A percentile compares a stretch with the other conserved stretches of the same genome.
Conservation (phyloP, 805 yeast genomes). For the Henningerozyma blattae region DNA sequence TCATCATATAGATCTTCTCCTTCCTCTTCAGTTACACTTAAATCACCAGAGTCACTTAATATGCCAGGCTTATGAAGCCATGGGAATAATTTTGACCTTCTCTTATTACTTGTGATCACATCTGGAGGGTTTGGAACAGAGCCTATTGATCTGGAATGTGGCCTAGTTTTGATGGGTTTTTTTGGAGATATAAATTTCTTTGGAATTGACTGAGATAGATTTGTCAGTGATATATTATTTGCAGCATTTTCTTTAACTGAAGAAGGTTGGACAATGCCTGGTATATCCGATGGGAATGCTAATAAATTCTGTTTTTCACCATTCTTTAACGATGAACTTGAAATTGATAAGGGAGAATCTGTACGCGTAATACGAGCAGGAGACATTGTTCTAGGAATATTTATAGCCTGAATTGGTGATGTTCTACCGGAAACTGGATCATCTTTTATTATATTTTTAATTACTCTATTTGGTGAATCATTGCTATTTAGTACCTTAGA, state of each 20-base stretch:
- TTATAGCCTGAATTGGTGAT: background rate
- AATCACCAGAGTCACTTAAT: constrained; percentile 20
- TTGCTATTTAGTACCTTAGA: background rate
- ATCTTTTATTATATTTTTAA: background rate
- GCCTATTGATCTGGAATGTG: constrained; percentile 23
- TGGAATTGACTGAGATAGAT: constrained; percentile 1
- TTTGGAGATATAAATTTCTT: background rate
- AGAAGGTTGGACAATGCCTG: background rate
- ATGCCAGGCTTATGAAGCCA: constrained; percentile 22
- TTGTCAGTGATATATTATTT: background rate
- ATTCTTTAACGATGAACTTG: background rate
- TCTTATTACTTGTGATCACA: constrained; percentile 17
- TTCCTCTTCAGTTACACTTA: constrained; percentile 21
- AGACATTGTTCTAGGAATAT: background rate
- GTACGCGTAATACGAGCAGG: too few relatives aligned
- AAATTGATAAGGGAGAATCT: background rate
- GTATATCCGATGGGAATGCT: background rate
- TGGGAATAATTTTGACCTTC: constrained; percentile 18
- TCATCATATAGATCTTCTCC: constrained; percentile 15
- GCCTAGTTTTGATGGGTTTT: constrained; percentile 9
- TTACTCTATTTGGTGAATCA: background rate
- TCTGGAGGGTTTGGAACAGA: constrained; percentile 22
- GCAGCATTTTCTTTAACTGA: background rate
- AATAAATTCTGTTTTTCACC: background rate
- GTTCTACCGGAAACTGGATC: background rate